phyloP scores from a whole-genome alignment of 1,284 basidiomycete species.

The Trichosporon asahii region DNA sequence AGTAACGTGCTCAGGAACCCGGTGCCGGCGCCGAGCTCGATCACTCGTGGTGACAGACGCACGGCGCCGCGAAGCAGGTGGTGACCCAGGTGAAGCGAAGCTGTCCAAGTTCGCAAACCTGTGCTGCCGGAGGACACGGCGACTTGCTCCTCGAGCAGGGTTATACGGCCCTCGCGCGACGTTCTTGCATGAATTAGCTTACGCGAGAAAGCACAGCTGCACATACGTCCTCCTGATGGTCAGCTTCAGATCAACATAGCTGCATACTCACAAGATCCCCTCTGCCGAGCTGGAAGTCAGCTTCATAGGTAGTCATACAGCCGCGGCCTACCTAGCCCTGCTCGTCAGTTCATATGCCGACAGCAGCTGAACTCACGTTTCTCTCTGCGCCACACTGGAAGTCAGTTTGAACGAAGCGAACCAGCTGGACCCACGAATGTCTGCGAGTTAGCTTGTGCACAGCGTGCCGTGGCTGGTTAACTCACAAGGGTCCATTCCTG shows the following conservation, averaged over 20 bases:
- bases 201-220: too few relatives aligned
- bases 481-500: too few relatives aligned
- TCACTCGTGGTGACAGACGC: constrained; percentile 12
- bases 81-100: constrained; percentile 39
- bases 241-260: too few relatives aligned
- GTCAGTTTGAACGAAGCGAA: too few relatives aligned
- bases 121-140: constrained; percentile 52
- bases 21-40: constrained; percentile 51
- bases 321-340: background rate
- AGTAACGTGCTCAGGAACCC: constrained; percentile 49
- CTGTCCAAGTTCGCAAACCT: constrained; percentile 49
- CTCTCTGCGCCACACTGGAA: too few relatives aligned
- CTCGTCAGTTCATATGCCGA: background rate
- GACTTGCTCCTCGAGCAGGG: constrained; percentile 50
- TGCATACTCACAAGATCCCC: background rate
- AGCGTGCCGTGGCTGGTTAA: background rate
- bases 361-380: too few relatives aligned
- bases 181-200: background rate
- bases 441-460: background rate
- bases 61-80: constrained; percentile 29
- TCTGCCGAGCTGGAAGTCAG: background rate
- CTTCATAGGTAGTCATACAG: background rate
- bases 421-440: background rate
- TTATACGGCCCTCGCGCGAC: constrained; percentile 30
- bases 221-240: background rate